Percentiles rank a stretch among this genome's conserved stretches.
Conservation (phyloP, 768 basidiomycete species). For the Boletus patriciae region DNA sequence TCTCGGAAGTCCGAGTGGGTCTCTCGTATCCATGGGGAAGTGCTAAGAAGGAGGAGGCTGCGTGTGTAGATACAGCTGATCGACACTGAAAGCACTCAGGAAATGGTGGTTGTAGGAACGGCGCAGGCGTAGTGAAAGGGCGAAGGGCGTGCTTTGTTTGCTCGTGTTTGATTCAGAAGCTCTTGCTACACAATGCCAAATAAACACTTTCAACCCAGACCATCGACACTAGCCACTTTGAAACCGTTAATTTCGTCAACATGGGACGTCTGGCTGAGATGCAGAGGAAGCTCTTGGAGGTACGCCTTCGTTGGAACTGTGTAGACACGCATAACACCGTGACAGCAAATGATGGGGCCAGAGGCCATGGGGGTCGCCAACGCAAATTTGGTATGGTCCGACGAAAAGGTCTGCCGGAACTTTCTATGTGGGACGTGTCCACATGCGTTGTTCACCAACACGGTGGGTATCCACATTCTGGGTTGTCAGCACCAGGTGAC, state of each 20-base stretch:
- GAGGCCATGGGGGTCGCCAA: constrained; percentile 98
- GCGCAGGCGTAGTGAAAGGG: background rate
- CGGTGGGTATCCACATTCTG: constrained; percentile 53
- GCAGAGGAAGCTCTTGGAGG: constrained; percentile 90
- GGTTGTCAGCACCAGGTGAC: background rate
- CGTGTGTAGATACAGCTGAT: background rate
- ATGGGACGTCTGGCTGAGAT: constrained; percentile 97
- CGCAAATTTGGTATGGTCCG: constrained; percentile 88
- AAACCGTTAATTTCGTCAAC: constrained; percentile 24
- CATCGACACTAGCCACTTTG: background rate
- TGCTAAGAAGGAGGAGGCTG: background rate
- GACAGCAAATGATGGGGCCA: constrained; percentile 99
- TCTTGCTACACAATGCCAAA: constrained; percentile 32
- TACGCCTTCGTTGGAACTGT: constrained; percentile 36
- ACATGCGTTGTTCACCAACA: constrained; percentile 96
- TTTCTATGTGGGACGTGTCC: constrained; percentile 99
- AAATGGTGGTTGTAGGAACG: background rate
- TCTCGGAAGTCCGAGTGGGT: constrained; percentile 20
- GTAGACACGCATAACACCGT: constrained; percentile 2
- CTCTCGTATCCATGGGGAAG: too few species aligned
- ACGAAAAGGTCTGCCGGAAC: constrained; percentile 98
- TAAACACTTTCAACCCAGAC: constrained; percentile 19
- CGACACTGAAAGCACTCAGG: background rate
- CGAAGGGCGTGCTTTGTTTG: constrained; percentile 23
- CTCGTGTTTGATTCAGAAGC: constrained; percentile 25